These are phyloP conservation scores for Trypanosoma theileri DNA, from an alignment of 208 protist genomes.

Conservation along the genomic window DNA sequence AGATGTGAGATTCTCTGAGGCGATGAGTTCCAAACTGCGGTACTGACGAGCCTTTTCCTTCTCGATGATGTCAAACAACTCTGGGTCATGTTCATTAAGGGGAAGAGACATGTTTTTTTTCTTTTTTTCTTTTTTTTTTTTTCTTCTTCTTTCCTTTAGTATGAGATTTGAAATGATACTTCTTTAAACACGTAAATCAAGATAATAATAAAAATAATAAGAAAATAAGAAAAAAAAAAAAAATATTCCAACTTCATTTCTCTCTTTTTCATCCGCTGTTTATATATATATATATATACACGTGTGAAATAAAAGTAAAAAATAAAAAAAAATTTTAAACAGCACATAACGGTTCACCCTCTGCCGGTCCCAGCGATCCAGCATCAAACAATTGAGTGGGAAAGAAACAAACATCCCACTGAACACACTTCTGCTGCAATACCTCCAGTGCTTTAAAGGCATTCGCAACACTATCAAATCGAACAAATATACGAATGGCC, in stretches of 20 bases:
- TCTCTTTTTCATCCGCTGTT: not conserved
- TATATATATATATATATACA: slow-evolving; percentile 20
- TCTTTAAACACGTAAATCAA: too few relatives aligned
- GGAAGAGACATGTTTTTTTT: slow-evolving; percentile 21
- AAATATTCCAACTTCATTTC: too few relatives aligned
- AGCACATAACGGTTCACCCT: slow-evolving; percentile 38
- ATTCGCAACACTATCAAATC: slow-evolving; percentile 82
- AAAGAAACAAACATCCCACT: slow-evolving; percentile 64
- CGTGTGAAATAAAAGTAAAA: slow-evolving; percentile 21
- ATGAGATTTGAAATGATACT: too few relatives aligned
- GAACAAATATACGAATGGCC: slow-evolving; percentile 70
- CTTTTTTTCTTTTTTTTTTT: not conserved
- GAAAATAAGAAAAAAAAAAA: too few relatives aligned
- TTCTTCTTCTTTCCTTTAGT: not conserved
- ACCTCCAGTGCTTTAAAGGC: slow-evolving; percentile 78
- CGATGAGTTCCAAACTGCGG: slow-evolving; percentile 89
- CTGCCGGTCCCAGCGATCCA: slow-evolving; percentile 38
- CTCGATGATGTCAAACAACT: slow-evolving; percentile 82
- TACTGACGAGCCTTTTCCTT: slow-evolving; percentile 87
- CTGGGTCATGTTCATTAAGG: slow-evolving; percentile 70
- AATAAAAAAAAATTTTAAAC: slow-evolving; percentile 5
- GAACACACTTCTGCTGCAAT: slow-evolving; percentile 29
- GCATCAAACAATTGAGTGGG: slow-evolving; percentile 59
- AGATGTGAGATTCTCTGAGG: slow-evolving; percentile 98
- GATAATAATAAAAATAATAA: too few relatives aligned